Evolutionary conservation across 768 basidiomycete species (phyloP), one percentile per base, ranked within the genome.

Genomic region (Galerina marginata): DNA sequence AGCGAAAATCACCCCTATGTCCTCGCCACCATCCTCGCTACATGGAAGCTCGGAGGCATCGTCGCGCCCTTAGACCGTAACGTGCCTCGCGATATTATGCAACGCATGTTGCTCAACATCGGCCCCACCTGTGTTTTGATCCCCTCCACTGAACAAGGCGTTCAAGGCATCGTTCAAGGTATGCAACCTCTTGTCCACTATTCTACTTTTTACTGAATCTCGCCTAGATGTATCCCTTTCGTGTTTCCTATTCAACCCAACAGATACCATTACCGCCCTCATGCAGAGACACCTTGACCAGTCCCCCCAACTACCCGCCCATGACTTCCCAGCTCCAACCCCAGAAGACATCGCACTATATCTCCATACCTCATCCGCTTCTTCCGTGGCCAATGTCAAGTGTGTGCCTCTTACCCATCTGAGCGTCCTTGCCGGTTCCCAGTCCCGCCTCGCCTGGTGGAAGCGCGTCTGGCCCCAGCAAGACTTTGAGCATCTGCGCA

Each of bases 1-100:
- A 67, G 71, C 58, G 75, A 77, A 59, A 77, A 77, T 51, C 71
- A 74, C 36, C 75, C 75, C 0, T 77, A 73, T 50, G 65, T 69
- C 2, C 54, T 74, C 40, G 75, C 72, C n/a, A 62, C 65, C 9
- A 49, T 72, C 9, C 51, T 77, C 39, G 75, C 75, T 2, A 69
- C 67, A 36, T 77, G 75, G 75, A 77, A 77, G 58, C 64, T 77
- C 1, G 66, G 70, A 0, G 75, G 75, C 11, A 67, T 72, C 16
- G 63, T 73, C 3, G 73, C 73, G 1, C 74, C 73, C n/a, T 60
- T 77, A 12, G 75, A 77, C 53, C 63, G 62, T 47, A 72, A 77
- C 45, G 66, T 72, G 16, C 74, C 75, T 40, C 62, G 61, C 23
- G 68, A 71, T 7, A 73, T 77, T 37, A 61, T 77, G 69, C 60